These are phyloP conservation scores for Ceraceosorus guamensis DNA, from an alignment of 1,284 basidiomycete species.

Conservation along the genomic window DNA sequence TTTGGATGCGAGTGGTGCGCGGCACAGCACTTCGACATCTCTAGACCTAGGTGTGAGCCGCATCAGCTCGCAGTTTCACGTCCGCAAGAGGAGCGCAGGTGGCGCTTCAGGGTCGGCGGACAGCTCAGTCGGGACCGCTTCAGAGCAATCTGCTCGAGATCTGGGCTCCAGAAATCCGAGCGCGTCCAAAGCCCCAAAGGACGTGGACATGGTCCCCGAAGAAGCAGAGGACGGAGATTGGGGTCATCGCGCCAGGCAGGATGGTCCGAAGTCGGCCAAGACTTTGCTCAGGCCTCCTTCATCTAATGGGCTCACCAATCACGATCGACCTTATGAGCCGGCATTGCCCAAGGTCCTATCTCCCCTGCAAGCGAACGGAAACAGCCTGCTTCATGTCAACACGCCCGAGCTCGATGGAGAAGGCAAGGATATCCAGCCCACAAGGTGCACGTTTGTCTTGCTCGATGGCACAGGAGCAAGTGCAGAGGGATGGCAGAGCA, in stretches of 20 bases:
- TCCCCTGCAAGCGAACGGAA: no score
- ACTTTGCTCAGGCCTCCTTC: no score
- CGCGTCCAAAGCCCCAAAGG: no score
- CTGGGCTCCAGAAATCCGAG: no score
- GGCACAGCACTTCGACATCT: neutral
- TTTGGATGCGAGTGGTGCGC: neutral
- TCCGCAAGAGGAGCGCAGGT: neutral
- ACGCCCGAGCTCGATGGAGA: neutral
- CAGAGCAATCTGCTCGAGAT: no score
- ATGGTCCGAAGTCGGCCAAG: no score
- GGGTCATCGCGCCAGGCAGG: no score
- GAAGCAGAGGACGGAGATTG: no score
- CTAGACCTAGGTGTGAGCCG: neutral
- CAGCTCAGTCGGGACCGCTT: neutral
- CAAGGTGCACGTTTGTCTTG: constrained; percentile 15
- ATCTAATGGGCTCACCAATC: no score
- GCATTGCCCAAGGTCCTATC: no score
- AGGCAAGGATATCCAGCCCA: neutral
- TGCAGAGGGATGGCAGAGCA: constrained; percentile 13
- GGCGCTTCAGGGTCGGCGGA: neutral
- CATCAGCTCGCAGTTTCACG: neutral
- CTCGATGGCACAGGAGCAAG: constrained; percentile 12
- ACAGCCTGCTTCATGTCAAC: no score
- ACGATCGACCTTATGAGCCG: neutral
- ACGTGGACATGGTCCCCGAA: no score